Percentiles rank a stretch among this genome's conserved stretches.
Conservation (phyloP, 2,329 filamentous ascomycete genomes). For the Sphaerulina musiva region DNA sequence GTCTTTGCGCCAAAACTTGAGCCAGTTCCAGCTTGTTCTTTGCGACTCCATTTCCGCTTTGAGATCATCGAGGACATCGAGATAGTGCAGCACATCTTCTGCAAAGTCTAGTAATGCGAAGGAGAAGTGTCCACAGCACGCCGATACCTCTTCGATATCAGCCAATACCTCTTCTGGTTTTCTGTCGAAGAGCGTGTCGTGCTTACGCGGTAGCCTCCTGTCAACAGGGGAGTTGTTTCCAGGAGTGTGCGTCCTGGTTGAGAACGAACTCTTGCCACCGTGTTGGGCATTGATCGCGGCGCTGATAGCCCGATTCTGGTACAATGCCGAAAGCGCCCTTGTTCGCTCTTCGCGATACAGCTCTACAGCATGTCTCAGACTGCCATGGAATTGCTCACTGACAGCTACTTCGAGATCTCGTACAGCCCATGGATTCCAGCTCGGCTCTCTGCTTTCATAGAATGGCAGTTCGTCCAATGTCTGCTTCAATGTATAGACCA, state of each 20-base stretch:
- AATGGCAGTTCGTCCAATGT: conserved; percentile 86
- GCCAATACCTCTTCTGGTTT: conserved; percentile 63
- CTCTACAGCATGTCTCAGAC: conserved; percentile 70
- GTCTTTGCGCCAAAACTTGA: conserved; percentile 63
- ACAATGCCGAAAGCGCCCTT: conserved; percentile 70
- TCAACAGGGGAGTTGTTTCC: conserved; percentile 13
- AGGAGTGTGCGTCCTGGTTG: conserved; percentile 41
- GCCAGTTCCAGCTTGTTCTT: conserved; percentile 70
- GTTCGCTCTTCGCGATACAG: conserved; percentile 72
- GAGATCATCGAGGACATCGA: conserved; percentile 78
- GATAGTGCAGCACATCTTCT: conserved; percentile 75
- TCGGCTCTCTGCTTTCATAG: conserved; percentile 28
- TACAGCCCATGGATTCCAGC: conserved; percentile 26
- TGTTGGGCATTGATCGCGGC: conserved; percentile 37
- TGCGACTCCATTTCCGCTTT: conserved; percentile 59
- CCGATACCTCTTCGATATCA: conserved; percentile 93
- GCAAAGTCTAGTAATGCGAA: conserved; percentile 87
- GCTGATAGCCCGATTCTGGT: conserved; percentile 70
- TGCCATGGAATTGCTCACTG: conserved; percentile 73
- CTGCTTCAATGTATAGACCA: conserved; percentile 85
- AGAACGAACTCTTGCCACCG: conserved; percentile 51
- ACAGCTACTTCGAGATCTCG: conserved; percentile 61
- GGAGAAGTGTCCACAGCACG: conserved; percentile 95
- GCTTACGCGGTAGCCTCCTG: conserved; percentile 6
- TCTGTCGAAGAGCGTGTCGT: conserved; percentile 20